Evolutionary conservation across 148 eudicot genomes (phyloP).

Genomic region (Chenopodium berlandieri): DNA sequence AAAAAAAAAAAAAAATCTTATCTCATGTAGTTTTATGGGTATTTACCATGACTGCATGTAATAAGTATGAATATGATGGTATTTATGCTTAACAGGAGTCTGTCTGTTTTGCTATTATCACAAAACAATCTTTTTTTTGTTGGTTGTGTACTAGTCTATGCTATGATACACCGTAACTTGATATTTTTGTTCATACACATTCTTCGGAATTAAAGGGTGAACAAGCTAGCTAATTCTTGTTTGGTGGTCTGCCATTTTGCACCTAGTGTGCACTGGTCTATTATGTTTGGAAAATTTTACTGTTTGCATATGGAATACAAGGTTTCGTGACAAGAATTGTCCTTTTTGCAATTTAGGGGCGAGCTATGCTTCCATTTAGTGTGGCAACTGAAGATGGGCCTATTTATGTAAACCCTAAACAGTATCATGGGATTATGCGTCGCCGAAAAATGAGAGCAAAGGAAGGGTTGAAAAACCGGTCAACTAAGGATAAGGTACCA

Average conservation of each 20-base stretch:
- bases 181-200: neutral
- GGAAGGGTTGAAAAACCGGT: slow-evolving; percentile 29
- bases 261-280: no score
- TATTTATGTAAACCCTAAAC: slow-evolving; percentile 71
- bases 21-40: no score
- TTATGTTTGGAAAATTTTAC: neutral
- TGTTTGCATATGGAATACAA: neutral
- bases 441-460: slow-evolving; percentile 64
- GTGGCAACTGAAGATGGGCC: slow-evolving; percentile 61
- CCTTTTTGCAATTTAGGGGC: slow-evolving; percentile 43
- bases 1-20: no score
- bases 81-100: neutral
- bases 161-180: neutral
- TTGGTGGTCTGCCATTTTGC: no score
- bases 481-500: slow-evolving; percentile 36
- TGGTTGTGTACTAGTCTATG: neutral
- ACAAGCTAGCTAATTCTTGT: neutral
- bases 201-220: neutral
- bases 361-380: slow-evolving; percentile 58
- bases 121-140: neutral
- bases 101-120: neutral
- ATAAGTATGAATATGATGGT: neutral
- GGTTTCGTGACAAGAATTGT: neutral
- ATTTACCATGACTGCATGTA: no score
- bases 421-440: slow-evolving; percentile 74